Percentiles rank a stretch among this genome's conserved stretches.
These are phyloP conservation scores for Tetrapisispora fleetii DNA, from an alignment of 805 yeast species.

Conservation along the genomic window DNA sequence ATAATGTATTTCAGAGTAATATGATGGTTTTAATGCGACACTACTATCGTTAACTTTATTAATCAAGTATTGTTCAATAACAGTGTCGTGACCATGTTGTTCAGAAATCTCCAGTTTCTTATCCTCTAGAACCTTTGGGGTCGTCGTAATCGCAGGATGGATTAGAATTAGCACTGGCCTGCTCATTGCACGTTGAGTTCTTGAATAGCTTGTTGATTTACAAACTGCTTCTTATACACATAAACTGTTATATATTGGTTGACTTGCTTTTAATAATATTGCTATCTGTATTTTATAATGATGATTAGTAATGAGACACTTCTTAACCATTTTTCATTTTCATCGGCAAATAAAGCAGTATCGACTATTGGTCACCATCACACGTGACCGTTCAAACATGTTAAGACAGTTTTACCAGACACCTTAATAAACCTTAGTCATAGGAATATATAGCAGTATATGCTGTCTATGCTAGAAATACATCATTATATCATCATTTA, in stretches of 20 bases:
- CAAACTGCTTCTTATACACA: background rate
- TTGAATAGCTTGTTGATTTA: background rate
- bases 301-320: background rate
- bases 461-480: background rate
- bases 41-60: slow-evolving; percentile 46
- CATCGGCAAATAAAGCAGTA: background rate
- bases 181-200: background rate
- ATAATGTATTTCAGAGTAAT: slow-evolving; percentile 40
- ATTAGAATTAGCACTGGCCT: slow-evolving; percentile 28
- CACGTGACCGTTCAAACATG: background rate
- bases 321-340: background rate
- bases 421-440: too few species aligned
- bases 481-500: background rate
- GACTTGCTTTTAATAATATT: background rate
- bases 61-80: slow-evolving; percentile 42
- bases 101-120: slow-evolving; percentile 30
- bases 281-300: background rate
- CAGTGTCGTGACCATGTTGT: slow-evolving; percentile 13
- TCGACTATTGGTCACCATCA: background rate
- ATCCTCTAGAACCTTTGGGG: slow-evolving; percentile 37
- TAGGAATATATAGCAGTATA: background rate
- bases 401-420: too few species aligned
- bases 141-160: slow-evolving; percentile 59
- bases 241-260: background rate
- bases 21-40: slow-evolving; percentile 30